Percentiles rank a stretch among this genome's conserved stretches.
phyloP scores from a whole-genome alignment of 2,329 filamentous ascomycete genomes.

The Colletotrichum aenigma region DNA sequence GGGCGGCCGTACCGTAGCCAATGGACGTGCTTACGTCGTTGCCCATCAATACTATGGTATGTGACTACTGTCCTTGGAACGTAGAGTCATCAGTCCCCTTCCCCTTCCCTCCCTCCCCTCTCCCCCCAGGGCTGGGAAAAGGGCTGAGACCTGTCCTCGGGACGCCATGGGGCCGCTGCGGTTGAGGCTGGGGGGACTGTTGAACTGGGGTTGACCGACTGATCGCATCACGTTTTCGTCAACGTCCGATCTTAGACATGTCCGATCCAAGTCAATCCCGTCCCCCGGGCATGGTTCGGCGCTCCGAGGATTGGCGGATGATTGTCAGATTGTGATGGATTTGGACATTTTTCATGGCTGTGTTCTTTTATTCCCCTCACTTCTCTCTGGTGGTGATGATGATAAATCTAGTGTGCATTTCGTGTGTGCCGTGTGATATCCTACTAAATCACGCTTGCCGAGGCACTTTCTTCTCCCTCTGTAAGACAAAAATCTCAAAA shows the following conservation, averaged over 20 bases:
- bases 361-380: not conserved
- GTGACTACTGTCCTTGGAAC: not conserved
- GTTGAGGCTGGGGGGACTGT: not conserved
- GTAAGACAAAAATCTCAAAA: constrained; percentile 1
- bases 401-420: not conserved
- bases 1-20: constrained; percentile 10
- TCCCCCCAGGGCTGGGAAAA: not conserved
- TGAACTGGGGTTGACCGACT: not conserved
- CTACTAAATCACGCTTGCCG: not conserved
- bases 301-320: not conserved
- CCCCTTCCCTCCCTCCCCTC: not conserved
- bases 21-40: not conserved
- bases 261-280: not conserved
- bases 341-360: not conserved
- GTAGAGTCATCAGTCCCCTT: not conserved
- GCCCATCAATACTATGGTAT: not conserved
- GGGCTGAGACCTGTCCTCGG: not conserved
- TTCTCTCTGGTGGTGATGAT: not conserved
- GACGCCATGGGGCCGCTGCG: not conserved
- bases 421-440: not conserved
- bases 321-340: not conserved
- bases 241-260: not conserved
- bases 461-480: not conserved
- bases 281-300: not conserved
- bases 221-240: constrained; percentile 8